Conservation (phyloP, 1,284 basidiomycete genomes). For the Vanrija pseudolonga region DNA sequence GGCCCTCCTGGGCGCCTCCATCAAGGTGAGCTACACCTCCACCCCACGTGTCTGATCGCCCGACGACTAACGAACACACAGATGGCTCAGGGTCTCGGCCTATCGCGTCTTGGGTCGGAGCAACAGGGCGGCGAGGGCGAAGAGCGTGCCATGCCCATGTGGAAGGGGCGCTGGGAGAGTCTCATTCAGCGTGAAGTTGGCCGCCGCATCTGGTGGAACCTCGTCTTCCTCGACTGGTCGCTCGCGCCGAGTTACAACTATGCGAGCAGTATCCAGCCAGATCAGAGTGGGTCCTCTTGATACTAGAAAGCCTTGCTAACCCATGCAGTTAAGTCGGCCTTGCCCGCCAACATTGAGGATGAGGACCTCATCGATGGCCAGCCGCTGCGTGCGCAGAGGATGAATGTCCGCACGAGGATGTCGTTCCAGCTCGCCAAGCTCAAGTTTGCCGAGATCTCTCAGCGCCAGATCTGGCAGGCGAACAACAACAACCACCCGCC, state of each 20-base stretch:
- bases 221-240: slow-evolving; percentile 50
- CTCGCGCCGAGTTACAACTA: slow-evolving; percentile 48
- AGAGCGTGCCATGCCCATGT: slow-evolving; percentile 40
- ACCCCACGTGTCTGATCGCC: neutral
- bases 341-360: slow-evolving; percentile 50
- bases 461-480: slow-evolving; percentile 50
- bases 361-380: slow-evolving; percentile 49
- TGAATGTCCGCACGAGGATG: slow-evolving; percentile 47
- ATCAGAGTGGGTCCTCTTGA: slow-evolving; percentile 41
- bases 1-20: slow-evolving; percentile 48
- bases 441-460: slow-evolving; percentile 47
- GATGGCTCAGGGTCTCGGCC: slow-evolving; percentile 51
- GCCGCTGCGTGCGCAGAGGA: slow-evolving; percentile 42
- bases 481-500: slow-evolving; percentile 48
- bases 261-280: slow-evolving; percentile 47
- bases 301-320: too few species aligned
- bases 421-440: slow-evolving; percentile 49
- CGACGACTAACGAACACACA: slow-evolving; percentile 4
- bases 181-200: slow-evolving; percentile 50
- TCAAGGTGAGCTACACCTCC: slow-evolving; percentile 31
- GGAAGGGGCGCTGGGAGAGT: slow-evolving; percentile 50
- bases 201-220: slow-evolving; percentile 50
- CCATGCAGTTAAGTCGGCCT: slow-evolving; percentile 42
- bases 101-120: slow-evolving; percentile 50
- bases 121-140: slow-evolving; percentile 37